Evolutionary conservation across 352 stramenopile species (phyloP).

Genomic region (Thalassiosira exigua): DNA sequence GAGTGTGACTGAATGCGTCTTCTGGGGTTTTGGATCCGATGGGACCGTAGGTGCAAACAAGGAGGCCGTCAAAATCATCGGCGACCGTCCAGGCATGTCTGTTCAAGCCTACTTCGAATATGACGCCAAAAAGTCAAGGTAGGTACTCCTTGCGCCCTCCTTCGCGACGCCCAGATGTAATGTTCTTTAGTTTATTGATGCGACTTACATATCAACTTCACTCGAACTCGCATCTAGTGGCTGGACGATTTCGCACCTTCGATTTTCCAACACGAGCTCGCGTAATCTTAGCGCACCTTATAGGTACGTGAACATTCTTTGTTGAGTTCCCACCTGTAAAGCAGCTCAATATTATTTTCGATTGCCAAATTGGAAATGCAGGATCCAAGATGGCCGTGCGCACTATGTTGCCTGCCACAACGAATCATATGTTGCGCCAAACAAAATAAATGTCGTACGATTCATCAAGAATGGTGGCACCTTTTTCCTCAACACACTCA

Average conservation of each 20-base stretch:
- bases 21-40: slow-evolving; percentile 89
- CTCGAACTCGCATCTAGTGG: too few species aligned
- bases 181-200: too few species aligned
- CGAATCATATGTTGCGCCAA: slow-evolving; percentile 73
- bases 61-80: slow-evolving; percentile 80
- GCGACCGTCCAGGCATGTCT: slow-evolving; percentile 64
- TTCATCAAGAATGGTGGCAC: slow-evolving; percentile 68
- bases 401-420: slow-evolving; percentile 84
- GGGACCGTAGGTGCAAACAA: slow-evolving; percentile 79
- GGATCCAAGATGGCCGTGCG: slow-evolving; percentile 67
- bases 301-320: slow-evolving; percentile 17
- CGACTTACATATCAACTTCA: too few species aligned
- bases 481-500: slow-evolving; percentile 82
- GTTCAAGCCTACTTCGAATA: slow-evolving; percentile 84
- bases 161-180: too few species aligned
- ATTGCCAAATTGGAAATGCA: slow-evolving; percentile 7
- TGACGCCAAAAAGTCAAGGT: slow-evolving; percentile 81
- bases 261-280: slow-evolving; percentile 56
- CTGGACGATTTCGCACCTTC: slow-evolving; percentile 76
- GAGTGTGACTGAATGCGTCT: slow-evolving; percentile 89
- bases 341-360: not conserved
- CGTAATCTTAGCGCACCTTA: slow-evolving; percentile 50
- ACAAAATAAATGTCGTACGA: slow-evolving; percentile 83
- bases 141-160: too few species aligned
- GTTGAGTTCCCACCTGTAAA: not conserved